Base-by-base conservation (phyloP, 352 stramenopile genomes). In the Aphanomyces stellatus region DNA sequence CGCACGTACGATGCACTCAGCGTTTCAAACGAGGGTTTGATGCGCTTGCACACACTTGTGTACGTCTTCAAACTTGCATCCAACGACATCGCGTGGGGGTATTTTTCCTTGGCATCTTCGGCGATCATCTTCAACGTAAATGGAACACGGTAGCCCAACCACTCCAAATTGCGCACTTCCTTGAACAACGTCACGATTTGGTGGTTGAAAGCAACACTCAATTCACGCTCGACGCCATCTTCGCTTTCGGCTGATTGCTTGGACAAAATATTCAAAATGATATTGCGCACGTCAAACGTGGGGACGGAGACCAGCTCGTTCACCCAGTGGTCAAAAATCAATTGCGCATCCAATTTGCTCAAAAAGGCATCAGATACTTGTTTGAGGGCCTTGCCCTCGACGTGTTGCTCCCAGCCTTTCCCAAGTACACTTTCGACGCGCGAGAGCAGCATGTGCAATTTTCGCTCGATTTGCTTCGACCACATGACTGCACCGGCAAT, bases 401-500 rank as follows among this genome's bases (percentile, higher is more conserved):
- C 79, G 63, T 98, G 92, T 42, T 99, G 96, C 53, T 99, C 96
- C 97, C 97, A 99, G 33, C 96, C 96, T 24, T 76, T 71, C 48
- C 93, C 98, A 4, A 99, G 86, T 19, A 99, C 96, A 72, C 97
- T 95, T 67, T 98, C 89, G 69, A 99, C 97, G 40, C 96, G 84
- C n/a, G 91, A 85, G 53, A 99, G 88, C 4, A 99, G 80, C 63
- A 95, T 88, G 75, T 98, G 90, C 15, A 99, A 76, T 74, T 99
- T 98, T n/a, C 96, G 85, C 75, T 99, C 97, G 78, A 99, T 99
- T 78, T 99, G 97, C 71, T 98, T 98, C 17, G 96, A 97, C 98
- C 98, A 99, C 72, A 99, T 92, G 46, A 99, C 98, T 53, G 98
- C 98, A 30, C 96, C 97, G 35, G 93, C 93, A 37, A 99, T 95